phyloP scores from a whole-genome alignment of 352 stramenopile genomes.

The Globisporangium cystogenes region DNA sequence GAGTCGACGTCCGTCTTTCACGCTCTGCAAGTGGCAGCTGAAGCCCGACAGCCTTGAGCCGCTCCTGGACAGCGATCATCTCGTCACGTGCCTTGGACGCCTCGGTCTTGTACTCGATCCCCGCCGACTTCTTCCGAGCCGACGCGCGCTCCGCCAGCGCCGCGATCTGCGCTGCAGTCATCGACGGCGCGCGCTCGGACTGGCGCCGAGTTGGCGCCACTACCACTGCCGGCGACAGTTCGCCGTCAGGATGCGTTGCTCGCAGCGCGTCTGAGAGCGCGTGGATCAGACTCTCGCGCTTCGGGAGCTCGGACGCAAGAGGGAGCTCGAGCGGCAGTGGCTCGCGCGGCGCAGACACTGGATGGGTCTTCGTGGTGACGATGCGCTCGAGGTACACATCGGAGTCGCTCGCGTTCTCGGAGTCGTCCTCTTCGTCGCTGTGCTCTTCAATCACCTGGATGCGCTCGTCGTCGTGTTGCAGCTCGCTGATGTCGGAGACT shows the following conservation, averaged over 20 bases:
- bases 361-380: neutral
- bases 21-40: constrained; percentile 1
- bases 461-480: constrained; percentile 1
- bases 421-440: constrained; percentile 10
- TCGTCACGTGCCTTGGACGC: neutral
- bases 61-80: constrained; percentile 1
- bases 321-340: neutral
- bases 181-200: constrained; percentile 11
- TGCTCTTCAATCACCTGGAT: constrained; percentile 14
- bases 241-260: neutral
- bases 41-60: constrained; percentile 3
- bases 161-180: constrained; percentile 5
- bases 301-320: neutral
- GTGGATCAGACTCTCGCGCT: constrained; percentile 10
- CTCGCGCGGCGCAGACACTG: neutral
- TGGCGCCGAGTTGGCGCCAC: constrained; percentile 2
- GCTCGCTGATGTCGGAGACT: neutral
- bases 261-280: constrained; percentile 10
- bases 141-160: neutral
- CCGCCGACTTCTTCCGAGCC: constrained; percentile 10
- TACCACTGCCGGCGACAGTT: neutral
- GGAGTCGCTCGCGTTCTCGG: constrained; percentile 6
- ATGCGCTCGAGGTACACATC: constrained; percentile 10
- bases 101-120: constrained; percentile 8
- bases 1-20: neutral